phyloP scores from a whole-genome alignment of 2,329 filamentous ascomycete species.

The Helotiales sp. region DNA sequence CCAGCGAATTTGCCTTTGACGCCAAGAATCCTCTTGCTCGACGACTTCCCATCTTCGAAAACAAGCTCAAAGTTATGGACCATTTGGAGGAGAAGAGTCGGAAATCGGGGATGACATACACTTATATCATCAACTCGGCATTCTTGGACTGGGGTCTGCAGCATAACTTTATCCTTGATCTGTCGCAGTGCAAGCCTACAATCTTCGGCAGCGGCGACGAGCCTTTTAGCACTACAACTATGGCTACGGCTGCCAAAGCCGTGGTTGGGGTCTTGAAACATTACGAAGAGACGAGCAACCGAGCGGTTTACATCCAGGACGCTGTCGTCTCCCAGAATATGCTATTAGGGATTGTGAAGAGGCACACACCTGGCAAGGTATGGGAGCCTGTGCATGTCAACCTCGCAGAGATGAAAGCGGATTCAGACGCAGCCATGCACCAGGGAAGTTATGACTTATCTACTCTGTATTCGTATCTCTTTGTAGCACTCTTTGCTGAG shows the following conservation, averaged over 20 bases:
- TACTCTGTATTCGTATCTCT: conserved; percentile 45
- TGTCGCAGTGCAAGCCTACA: conserved; percentile 43
- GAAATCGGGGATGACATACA: conserved; percentile 57
- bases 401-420: conserved; percentile 26
- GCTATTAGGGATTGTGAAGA: conserved; percentile 45
- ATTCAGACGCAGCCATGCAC: conserved; percentile 31
- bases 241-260: conserved; percentile 52
- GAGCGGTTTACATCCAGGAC: conserved; percentile 52
- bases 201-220: conserved; percentile 57
- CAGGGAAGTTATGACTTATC: conserved; percentile 38
- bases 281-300: conserved; percentile 58
- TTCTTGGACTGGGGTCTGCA: conserved; percentile 64
- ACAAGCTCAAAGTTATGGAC: conserved; percentile 53
- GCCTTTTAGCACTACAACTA: conserved; percentile 53
- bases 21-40: conserved; percentile 46
- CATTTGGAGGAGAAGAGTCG: conserved; percentile 48
- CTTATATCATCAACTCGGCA: conserved; percentile 54
- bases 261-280: conserved; percentile 55
- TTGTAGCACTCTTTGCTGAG: conserved; percentile 42
- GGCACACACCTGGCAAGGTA: conserved; percentile 40
- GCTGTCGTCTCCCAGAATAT: conserved; percentile 52
- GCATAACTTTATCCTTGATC: conserved; percentile 51
- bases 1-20: conserved; percentile 58
- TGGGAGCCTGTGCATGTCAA: conserved; percentile 33
- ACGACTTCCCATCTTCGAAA: conserved; percentile 55